Base-by-base conservation (phyloP, 495 filamentous ascomycete genomes). In the Aspergillus coremiiformis region DNA sequence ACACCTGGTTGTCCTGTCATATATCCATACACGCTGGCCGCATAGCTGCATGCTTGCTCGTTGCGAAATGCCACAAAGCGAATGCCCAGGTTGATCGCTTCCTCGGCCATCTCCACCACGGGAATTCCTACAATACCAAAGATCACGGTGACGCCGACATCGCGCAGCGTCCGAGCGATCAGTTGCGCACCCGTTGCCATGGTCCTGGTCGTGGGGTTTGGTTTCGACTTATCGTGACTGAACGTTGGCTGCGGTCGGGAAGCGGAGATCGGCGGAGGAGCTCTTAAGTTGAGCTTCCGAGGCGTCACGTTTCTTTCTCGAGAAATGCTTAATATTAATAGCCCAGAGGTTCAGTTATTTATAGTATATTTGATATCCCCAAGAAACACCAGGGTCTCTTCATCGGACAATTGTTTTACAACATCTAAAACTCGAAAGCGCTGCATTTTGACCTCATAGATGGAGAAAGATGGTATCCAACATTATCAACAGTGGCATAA, bases 91-190 rank as follows among this genome's bases (percentile, higher is more conserved):
- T 80, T 77, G 54, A 84, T 78, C 30, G 74, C 79, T 50, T 83
- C 77, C 61, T 84, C 80, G 24, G 80, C 82, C 20, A 84, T 82
- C 44, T 84, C 78, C 27, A 82, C 80, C 3, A 84, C 77, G 10
- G 82, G 82, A 42, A 85, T 81, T 27, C 83, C 83, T 4, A 84
- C 82, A 42, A 84, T 73, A 49, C 83, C 83, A 61, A 85, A 85
- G 58, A 85, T 73, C 37, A 83, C 77, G 9, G 66, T 72, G 21
- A 85, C 72, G 17, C 76, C 73, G 11, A 84, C 71, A 32, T 79
- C 70, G 29, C 72, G 74, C 29, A 84, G 68, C 29, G 76, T 71
- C 44, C 68, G 66, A n/a, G 81, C 83, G 50, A 84, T 80, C 3
- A 83, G 62, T 35, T 78, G 72, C 14, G 83, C 80, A 26, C 82